Conservation (phyloP, 331 rosid genomes). For the Stylosanthes scabra region DNA sequence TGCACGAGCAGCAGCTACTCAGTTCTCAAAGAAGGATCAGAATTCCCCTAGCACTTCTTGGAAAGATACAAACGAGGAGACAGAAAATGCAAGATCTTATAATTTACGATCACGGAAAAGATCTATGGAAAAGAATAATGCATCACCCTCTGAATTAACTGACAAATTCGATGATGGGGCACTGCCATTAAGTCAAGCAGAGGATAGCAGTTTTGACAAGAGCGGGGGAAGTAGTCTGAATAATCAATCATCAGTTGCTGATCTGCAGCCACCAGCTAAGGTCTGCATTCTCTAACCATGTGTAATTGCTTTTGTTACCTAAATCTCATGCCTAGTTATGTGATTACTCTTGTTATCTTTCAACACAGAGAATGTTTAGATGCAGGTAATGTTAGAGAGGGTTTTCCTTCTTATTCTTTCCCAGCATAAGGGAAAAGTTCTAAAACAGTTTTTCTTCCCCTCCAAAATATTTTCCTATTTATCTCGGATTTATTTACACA, state of each 20-base stretch:
- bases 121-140: constrained; percentile 36
- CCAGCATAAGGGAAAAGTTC: neutral
- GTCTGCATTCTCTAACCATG: constrained; percentile 42
- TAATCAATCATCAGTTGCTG: constrained; percentile 36
- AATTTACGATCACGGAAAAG: constrained; percentile 34
- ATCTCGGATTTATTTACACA: too few species aligned
- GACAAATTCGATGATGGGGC: constrained; percentile 32
- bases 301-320: neutral
- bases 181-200: constrained; percentile 40
- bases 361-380: too few species aligned
- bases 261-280: constrained; percentile 58
- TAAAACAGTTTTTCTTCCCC: too few species aligned
- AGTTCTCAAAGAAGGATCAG: constrained; percentile 71
- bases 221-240: constrained; percentile 45
- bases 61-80: constrained; percentile 30
- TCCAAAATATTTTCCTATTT: too few species aligned
- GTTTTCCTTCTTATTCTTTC: neutral
- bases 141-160: constrained; percentile 27
- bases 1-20: constrained; percentile 85
- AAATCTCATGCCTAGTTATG: neutral
- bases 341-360: neutral
- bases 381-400: too few species aligned
- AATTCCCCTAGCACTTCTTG: constrained; percentile 35
- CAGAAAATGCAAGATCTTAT: constrained; percentile 39
- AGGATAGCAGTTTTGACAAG: constrained; percentile 34